Evolutionary conservation across 73 alveolate species (phyloP).

Genomic region (Loxodes magnus): DNA sequence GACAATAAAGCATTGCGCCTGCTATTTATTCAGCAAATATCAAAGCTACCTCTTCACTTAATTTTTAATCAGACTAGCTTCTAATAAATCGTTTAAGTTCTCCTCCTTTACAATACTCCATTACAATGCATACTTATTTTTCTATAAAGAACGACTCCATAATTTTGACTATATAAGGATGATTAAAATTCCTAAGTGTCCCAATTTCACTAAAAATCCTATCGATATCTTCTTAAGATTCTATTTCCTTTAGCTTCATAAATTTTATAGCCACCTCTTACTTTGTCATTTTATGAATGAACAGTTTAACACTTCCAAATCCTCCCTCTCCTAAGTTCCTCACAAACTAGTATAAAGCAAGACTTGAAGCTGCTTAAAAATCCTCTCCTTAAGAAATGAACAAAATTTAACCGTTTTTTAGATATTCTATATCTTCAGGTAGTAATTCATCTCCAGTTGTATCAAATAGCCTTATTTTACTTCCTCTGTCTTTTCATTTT

Average conservation of each 20-base stretch:
- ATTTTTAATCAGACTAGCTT: constrained; percentile 31
- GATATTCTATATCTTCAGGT: neutral
- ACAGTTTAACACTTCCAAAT: constrained; percentile 46
- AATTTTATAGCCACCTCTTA: constrained; percentile 2
- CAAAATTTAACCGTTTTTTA: neutral
- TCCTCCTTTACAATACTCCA: constrained; percentile 82
- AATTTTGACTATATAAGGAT: constrained; percentile 4
- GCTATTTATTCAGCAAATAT: constrained; percentile 54
- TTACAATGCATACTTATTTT: constrained; percentile 17
- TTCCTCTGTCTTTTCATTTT: no score
- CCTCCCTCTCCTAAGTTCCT: constrained; percentile 48
- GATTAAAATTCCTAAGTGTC: neutral
- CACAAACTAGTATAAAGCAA: constrained; percentile 35
- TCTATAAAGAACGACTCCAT: neutral
- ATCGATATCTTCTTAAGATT: neutral
- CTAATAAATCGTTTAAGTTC: constrained; percentile 49
- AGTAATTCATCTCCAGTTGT: neutral
- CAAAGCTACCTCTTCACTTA: constrained; percentile 64
- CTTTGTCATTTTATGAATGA: constrained; percentile 16
- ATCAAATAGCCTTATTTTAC: neutral
- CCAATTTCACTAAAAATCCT: neutral
- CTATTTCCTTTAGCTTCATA: neutral
- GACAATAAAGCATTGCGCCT: constrained; percentile 79
- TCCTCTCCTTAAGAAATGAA: constrained; percentile 2
- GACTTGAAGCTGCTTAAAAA: constrained; percentile 10